Evolutionary conservation across 176 grass and related monocot species (phyloP), one percentile per base, ranked within the genome.

Genomic region (Cenchrus americanus): DNA sequence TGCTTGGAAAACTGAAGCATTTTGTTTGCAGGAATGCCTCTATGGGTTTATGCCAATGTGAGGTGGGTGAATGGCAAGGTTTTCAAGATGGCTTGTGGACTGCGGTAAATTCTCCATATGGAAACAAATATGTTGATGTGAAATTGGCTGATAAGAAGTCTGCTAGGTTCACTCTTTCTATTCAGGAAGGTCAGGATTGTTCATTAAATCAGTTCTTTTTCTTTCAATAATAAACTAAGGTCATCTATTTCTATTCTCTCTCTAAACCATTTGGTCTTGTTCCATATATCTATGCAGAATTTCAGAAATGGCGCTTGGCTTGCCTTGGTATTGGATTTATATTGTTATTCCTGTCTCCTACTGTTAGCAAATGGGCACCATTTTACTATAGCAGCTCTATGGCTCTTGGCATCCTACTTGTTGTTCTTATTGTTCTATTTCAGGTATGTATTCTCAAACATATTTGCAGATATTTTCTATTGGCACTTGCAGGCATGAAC

Each of bases 381-480:
- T 99, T 96, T 81, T 96, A 94, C 81, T 99, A 99, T 88, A 92
- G 91, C 66, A 99, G 93, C 62, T 99, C 93, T 79, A 99, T 99
- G 96, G 91, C 86, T 50, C 82, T 99, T 62, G 96, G 93, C 27
- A 78, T 99, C 76, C 40, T 96, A 8, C 93, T 96, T 63, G 89
- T 99, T 88, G 80, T 99, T 60, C 87, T 99, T 71, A 89, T 99
- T 37, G 65, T 99, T 27, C 87, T 96, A 74, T 99, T 94, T 86
- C 96, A 99, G 96, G 96, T 98, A 87, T 63, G 37, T 34, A 44
- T 72, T 81, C 47, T 57, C 54, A 71, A 70, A 76, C 37, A 55
- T n/a, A 40, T 62, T 7, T 42, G 12, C 10, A 13, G 12, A 44
- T 44, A 44, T 15, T 82, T 71, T 49, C 6, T 62, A 19, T 18